Base-by-base conservation (phyloP, 768 basidiomycete genomes). In the Antrodiella citrinella region DNA sequence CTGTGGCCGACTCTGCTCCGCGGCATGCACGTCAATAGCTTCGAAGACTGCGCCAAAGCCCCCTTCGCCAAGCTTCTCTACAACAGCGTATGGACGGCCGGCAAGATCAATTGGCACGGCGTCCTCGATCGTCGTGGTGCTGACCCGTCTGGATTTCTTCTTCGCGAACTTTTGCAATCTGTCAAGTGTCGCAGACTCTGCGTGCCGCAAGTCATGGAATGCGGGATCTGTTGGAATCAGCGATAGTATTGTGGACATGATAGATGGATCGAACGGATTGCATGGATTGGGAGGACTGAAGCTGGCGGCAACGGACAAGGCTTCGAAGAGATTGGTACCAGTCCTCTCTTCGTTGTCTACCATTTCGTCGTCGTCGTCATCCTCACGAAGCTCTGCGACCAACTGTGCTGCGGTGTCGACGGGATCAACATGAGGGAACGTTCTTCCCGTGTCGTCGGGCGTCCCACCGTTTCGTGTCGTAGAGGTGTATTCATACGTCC, bases 41-140 rank as follows among this genome's bases (percentile, higher is more conserved):
- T 85, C 79, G 72, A 95, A 99, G n/a, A 99, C 96, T 2, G 86
- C 79, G 2, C 95, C 96, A 59, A 95, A 99, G 0, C 94, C 91
- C 4, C 96, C 96, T 68, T 99, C 96, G 15, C 96, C 96, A 20
- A 99, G 74, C 65, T 98, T 99, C 54, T 86, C 86, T 2, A 74
- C 69, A 3, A 97, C 80, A 48, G 76, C 77, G 60, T 87, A 91
- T 47, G 70, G 71, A 51, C 76, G 77, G 5, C 21, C n/a, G 19
- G n/a, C 41, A n/a, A 97, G 69, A 15, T 67, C 69, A 39, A 98
- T 62, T 19, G 76, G 59, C 63, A 86, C 74, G 20, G 61, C 64
- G 30, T 69, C 67, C 2, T 72, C 63, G 5, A 67, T 60, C 44
- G 59, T 61, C 43, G 64, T 63, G 45, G 58, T 64, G 2, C 62